A percentile compares a stretch with the other conserved stretches of the same genome.
These are phyloP conservation scores for Hypoxylon sp. DNA, from an alignment of 2,329 filamentous ascomycete genomes.

Conservation along the genomic window DNA sequence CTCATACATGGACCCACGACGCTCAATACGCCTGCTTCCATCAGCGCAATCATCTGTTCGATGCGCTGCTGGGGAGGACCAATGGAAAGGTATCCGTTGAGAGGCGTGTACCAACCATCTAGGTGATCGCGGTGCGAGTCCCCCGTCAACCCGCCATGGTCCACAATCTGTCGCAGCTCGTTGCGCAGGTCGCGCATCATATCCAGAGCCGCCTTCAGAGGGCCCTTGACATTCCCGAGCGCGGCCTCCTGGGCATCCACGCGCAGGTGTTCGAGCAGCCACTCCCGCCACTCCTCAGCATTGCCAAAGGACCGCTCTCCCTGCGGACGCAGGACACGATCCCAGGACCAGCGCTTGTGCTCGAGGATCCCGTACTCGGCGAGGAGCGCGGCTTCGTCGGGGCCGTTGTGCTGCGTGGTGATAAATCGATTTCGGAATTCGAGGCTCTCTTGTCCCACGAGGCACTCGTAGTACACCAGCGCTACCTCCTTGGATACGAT, in stretches of 20 bases:
- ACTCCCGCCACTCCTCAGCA: background rate
- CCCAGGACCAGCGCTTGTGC: slow-evolving; percentile 29
- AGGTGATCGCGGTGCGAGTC: slow-evolving; percentile 26
- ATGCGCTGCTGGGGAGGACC: slow-evolving; percentile 32
- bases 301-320: slow-evolving; percentile 5
- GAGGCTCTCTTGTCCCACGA: slow-evolving; percentile 3
- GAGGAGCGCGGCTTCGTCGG: slow-evolving; percentile 6
- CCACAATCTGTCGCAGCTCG: slow-evolving; percentile 33
- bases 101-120: slow-evolving; percentile 34
- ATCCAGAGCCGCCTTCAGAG: slow-evolving; percentile 33
- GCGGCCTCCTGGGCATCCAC: slow-evolving; percentile 6
- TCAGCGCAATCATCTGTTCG: slow-evolving; percentile 33
- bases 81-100: slow-evolving; percentile 34
- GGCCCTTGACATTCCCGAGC: slow-evolving; percentile 26
- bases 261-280: background rate
- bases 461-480: slow-evolving; percentile 26
- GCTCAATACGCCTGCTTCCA: slow-evolving; percentile 28
- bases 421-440: slow-evolving; percentile 1
- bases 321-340: slow-evolving; percentile 17
- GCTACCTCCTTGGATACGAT: slow-evolving; percentile 30
- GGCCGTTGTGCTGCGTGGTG: background rate
- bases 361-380: slow-evolving; percentile 17
- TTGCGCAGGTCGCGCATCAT: slow-evolving; percentile 35
- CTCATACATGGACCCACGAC: slow-evolving; percentile 20
- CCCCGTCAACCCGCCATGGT: slow-evolving; percentile 28